phyloP scores from a whole-genome alignment of 2,329 filamentous ascomycete genomes.

The Cladosporium phlei region DNA sequence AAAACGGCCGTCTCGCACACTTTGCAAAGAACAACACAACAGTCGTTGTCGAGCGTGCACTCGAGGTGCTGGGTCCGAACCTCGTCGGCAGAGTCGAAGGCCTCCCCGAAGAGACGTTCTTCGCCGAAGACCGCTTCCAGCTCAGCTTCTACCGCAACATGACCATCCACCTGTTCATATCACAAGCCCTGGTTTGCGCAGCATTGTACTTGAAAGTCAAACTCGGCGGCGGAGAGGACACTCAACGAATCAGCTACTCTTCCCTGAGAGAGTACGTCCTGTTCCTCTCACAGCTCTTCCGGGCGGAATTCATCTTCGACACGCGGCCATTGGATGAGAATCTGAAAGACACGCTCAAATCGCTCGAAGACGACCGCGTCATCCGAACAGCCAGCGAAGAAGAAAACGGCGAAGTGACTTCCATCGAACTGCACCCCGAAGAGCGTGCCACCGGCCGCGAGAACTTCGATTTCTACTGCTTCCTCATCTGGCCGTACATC shows the following conservation, averaged over 20 bases:
- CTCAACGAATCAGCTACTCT: conserved; percentile 61
- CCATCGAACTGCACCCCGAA: conserved; percentile 67
- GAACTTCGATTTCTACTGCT: conserved; percentile 98
- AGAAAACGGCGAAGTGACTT: conserved; percentile 48
- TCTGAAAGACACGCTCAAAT: conserved; percentile 70
- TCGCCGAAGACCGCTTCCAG: conserved; percentile 90
- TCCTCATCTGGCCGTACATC: conserved; percentile 97
- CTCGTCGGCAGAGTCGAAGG: conserved; percentile 76
- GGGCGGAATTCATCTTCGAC: conserved; percentile 94
- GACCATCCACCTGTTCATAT: conserved; percentile 97
- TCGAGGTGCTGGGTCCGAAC: conserved; percentile 86
- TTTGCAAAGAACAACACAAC: conserved; percentile 77
- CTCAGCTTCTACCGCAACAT: conserved; percentile 98
- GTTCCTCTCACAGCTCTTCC: conserved; percentile 89
- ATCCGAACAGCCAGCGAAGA: conserved; percentile 61
- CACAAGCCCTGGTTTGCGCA: conserved; percentile 82
- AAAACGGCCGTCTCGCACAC: conserved; percentile 89
- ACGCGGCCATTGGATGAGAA: conserved; percentile 78
- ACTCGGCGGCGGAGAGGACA: conserved; percentile 74
- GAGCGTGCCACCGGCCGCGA: conserved; percentile 79
- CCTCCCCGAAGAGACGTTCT: conserved; percentile 86
- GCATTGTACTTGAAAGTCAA: conserved; percentile 91
- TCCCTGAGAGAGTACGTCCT: conserved; percentile 73
- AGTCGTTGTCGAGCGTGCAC: conserved; percentile 78
- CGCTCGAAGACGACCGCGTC: conserved; percentile 73